phyloP scores from a whole-genome alignment of 176 grass and related monocot species.

The Rhynchospora tenuis region DNA sequence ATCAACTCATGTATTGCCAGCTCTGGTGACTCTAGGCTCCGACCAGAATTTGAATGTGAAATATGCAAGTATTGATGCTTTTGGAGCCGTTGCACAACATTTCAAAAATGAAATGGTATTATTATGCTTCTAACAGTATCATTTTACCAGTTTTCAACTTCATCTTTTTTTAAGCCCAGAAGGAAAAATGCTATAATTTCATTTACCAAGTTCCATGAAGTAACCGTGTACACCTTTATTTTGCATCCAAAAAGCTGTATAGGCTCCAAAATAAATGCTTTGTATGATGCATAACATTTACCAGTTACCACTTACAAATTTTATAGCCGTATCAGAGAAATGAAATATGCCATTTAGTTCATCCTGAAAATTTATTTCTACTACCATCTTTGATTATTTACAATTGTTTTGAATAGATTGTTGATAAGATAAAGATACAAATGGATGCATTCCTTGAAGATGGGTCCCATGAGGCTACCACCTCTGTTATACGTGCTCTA shows the following conservation, averaged over 20 bases:
- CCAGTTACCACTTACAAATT: neutral
- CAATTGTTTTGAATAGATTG: constrained; percentile 42
- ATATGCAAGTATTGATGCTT: constrained; percentile 96
- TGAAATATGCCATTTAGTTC: neutral
- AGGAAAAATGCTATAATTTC: neutral
- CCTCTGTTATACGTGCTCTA: constrained; percentile 82
- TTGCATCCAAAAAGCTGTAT: neutral
- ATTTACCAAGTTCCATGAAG: constrained; percentile 2
- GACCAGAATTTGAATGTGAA: constrained; percentile 87
- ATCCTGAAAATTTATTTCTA: neutral
- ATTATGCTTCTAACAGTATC: neutral
- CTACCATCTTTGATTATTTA: neutral
- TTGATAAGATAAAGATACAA: constrained; percentile 96
- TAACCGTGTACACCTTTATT: neutral
- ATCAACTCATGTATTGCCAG: constrained; percentile 91
- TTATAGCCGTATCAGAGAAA: neutral
- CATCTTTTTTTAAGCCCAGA: constrained; percentile 3
- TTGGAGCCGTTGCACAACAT: constrained; percentile 93
- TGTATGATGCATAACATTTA: neutral
- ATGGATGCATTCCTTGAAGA: constrained; percentile 99
- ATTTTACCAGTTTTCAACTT: neutral
- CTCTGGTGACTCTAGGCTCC: constrained; percentile 84
- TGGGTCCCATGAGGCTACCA: constrained; percentile 85
- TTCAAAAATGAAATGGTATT: constrained; percentile 95
- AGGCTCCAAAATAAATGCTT: neutral